phyloP scores from a whole-genome alignment of 2,329 filamentous ascomycete genomes.

The Hymenoscyphus salicellus region DNA sequence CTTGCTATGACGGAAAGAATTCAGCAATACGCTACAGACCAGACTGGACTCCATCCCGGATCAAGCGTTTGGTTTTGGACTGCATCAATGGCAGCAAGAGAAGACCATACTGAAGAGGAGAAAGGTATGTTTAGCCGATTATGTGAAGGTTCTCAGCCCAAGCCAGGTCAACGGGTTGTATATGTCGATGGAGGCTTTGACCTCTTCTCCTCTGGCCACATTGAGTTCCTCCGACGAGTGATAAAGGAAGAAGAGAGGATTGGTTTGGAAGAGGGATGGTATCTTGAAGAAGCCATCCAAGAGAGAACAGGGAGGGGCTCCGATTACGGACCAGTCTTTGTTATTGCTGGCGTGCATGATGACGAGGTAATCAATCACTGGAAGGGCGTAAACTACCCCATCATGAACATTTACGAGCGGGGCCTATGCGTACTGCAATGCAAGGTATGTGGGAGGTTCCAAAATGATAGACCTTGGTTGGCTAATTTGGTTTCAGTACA shows the following conservation, averaged over 20 bases:
- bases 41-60: constrained; percentile 73
- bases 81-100: constrained; percentile 42
- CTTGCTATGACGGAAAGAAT: constrained; percentile 73
- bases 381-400: constrained; percentile 97
- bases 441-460: constrained; percentile 56
- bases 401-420: constrained; percentile 98
- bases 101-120: constrained; percentile 49
- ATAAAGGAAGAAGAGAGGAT: constrained; percentile 68
- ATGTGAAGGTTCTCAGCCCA: constrained; percentile 67
- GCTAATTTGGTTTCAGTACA: constrained; percentile 55
- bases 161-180: constrained; percentile 76
- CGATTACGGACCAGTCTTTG: constrained; percentile 78
- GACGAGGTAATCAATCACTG: constrained; percentile 93
- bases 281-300: constrained; percentile 58
- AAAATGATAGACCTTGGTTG: not conserved
- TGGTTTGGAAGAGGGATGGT: constrained; percentile 71
- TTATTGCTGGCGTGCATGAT: constrained; percentile 92
- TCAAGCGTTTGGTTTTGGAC: constrained; percentile 85
- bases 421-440: constrained; percentile 95
- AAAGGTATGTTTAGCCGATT: constrained; percentile 64
- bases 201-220: constrained; percentile 93
- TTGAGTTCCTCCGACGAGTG: constrained; percentile 85
- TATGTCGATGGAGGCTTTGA: constrained; percentile 98
- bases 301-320: constrained; percentile 61
- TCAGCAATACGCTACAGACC: constrained; percentile 81